Base-by-base conservation (phyloP, 2,329 filamentous ascomycete genomes). In the Aspergillus glaucus region DNA sequence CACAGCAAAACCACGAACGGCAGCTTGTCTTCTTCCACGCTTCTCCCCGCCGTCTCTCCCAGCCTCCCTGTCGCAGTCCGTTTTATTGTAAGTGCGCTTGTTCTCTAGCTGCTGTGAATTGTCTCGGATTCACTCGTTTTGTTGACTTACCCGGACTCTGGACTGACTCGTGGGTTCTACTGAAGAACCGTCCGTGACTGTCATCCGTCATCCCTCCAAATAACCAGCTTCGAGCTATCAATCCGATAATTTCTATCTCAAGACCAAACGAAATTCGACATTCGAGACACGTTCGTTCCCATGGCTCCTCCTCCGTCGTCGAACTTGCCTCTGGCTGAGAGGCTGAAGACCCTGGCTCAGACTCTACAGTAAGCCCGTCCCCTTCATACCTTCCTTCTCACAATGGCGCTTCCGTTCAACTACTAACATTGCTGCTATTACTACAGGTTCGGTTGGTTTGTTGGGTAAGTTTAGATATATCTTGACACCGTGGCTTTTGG, bases 301-400 rank as follows among this genome's bases (percentile, higher is more conserved):
- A 88, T 88, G 85, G 82, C 87, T 72, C 86, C 87, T 74, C 85
- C 86, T 70, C 85, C 87, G 56, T 75, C 85, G 50, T 75, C 86
- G 50, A 79, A 75, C 60, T 71, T 86, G 70, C 84, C 88, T 68
- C 76, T 93, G 62, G 73, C 76, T 64, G 84, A 93, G 75, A 81
- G 90, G 65, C 75, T 95, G 52, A 72, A 88, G 62, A 78, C 81
- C 60, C 79, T 97, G 59, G 90, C 86, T 58, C 84, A 95, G 71
- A 97, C 91, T 42, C 78, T 97, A 59, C 93, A 97, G 77, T 98
- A 69, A 61, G 92, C 86, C 82, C 70, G 75, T 82, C 68, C 67
- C 68, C 67, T 71, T 71, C 56, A 48, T 43, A 54, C 43, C 15
- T 43, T 46, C 43, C 15, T 43, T 46, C 22, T 39, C 42, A 45